Base-by-base conservation (phyloP, 805 yeast genomes). In the Kodamaea laetipori region DNA sequence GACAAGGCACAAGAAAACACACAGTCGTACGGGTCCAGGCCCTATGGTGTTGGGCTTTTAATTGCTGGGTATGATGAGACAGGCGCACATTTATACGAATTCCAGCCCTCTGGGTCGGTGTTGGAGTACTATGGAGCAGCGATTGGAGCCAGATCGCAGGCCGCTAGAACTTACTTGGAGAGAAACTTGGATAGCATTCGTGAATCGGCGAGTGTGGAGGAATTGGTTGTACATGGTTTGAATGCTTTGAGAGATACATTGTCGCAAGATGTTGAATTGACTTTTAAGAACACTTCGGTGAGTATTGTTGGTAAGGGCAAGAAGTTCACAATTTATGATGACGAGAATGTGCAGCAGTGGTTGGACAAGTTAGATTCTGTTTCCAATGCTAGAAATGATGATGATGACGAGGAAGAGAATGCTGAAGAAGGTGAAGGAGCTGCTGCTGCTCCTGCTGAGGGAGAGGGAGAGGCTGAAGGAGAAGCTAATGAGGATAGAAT, bases 71-170 rank as follows among this genome's bases (percentile, higher is more conserved):
- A 80, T 63, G 99, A 94, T 63, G 96, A 87, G 61, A 78, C 89
- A 23, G 99, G 99, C 10, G 86, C 98, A 6, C 99, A 94, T 66
- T 69, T 94, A 50, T 83, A 81, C 64, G 99, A 94, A 71, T 94
- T 94, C 68, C 92, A 87, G 62, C 99, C 99, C 12, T 84, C 95
- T 6, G 99, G 99, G 2, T 83, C 92, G 18, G 94, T 86, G 16
- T 73, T 90, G 56, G 98, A 94, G 66, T 86, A 90, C 61, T 80
- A 78, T 54, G 98, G 96, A 26, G 83, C 97, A 9, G 96, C 99
- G 27, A 89, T 94, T 58, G 99, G 99, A 37, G 98, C 99, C 7
- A 80, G 99, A 61, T 92, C 98, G 2, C 99, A 94, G 69, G 98
- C 98, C 39, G 97, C 97, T 11, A 82, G 95, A 71, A 94, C 99